Evolutionary conservation across 192 early-diverging fungal genomes (phyloP).

Genomic region (Phlyctochytrium arcticum): DNA sequence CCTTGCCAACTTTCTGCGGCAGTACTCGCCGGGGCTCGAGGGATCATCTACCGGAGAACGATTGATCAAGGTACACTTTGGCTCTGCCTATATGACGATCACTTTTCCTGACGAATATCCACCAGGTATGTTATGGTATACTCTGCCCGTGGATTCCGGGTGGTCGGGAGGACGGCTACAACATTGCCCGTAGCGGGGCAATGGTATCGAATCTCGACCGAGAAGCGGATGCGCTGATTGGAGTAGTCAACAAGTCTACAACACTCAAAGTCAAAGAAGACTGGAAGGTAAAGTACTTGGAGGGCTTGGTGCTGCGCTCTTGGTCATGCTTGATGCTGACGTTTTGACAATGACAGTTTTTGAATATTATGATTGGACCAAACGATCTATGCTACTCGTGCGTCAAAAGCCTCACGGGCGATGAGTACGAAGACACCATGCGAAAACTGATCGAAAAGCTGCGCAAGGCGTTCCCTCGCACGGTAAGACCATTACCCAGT

Average conservation of each 20-base stretch:
- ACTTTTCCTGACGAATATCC: not conserved
- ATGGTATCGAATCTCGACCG: not conserved
- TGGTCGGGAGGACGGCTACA: not conserved
- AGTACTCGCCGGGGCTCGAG: not conserved
- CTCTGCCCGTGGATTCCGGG: not conserved
- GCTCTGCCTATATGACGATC: not conserved
- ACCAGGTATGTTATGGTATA: too few species aligned
- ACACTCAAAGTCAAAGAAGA: not conserved
- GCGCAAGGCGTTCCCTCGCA: not conserved
- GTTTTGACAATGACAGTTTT: not conserved
- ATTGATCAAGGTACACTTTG: not conserved
- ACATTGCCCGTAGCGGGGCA: constrained; percentile 5
- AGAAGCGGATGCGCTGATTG: not conserved
- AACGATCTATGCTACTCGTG: constrained; percentile 7
- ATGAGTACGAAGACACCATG: not conserved
- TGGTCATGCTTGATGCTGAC: not conserved
- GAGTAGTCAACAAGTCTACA: not conserved
- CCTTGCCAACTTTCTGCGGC: not conserved
- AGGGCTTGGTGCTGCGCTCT: not conserved
- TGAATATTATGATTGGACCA: constrained; percentile 4
- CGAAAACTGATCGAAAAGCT: not conserved
- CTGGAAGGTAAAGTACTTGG: constrained; percentile 3
- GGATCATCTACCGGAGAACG: not conserved
- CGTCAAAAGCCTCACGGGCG: not conserved
- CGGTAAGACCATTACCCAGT: too few species aligned